Percentiles rank a stretch among this genome's conserved stretches.
phyloP scores from a whole-genome alignment of 1,284 basidiomycete species.

The Moniliella sp. region DNA sequence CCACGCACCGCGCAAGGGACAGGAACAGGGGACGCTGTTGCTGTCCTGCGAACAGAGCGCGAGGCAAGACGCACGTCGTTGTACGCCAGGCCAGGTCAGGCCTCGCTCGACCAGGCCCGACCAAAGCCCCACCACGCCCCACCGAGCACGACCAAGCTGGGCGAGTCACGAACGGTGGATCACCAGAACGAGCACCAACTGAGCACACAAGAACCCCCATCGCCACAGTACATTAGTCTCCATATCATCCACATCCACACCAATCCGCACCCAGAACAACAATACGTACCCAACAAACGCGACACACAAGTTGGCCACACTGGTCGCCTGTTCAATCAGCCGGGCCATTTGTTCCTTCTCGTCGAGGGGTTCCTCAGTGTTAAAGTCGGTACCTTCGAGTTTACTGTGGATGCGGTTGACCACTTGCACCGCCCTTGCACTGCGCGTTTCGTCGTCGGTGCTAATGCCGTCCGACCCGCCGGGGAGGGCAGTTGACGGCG shows the following conservation, averaged over 20 bases:
- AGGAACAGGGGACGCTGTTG: too few relatives aligned
- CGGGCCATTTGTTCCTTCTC: slow-evolving; percentile 24
- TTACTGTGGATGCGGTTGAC: slow-evolving; percentile 30
- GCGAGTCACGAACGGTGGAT: too few relatives aligned
- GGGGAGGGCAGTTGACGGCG: slow-evolving; percentile 21
- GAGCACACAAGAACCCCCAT: background rate
- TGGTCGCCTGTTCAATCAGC: slow-evolving; percentile 21
- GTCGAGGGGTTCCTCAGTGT: slow-evolving; percentile 12
- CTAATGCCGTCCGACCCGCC: slow-evolving; percentile 14
- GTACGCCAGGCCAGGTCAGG: too few relatives aligned
- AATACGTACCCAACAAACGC: slow-evolving; percentile 30
- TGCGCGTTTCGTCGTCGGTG: slow-evolving; percentile 13
- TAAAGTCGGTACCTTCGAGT: slow-evolving; percentile 24
- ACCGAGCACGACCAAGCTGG: too few relatives aligned
- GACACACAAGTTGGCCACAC: slow-evolving; percentile 24
- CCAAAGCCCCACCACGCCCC: too few relatives aligned
- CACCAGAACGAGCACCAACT: background rate
- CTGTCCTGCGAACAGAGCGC: too few relatives aligned
- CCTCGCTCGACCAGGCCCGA: too few relatives aligned
- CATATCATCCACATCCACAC: background rate
- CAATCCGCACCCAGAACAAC: slow-evolving; percentile 1
- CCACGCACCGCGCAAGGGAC: too few relatives aligned
- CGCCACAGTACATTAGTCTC: background rate
- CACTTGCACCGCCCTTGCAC: slow-evolving; percentile 26
- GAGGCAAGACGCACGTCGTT: too few relatives aligned